Evolutionary conservation across 148 eudicot genomes (phyloP).

Genomic region (Rhododendron vialii): DNA sequence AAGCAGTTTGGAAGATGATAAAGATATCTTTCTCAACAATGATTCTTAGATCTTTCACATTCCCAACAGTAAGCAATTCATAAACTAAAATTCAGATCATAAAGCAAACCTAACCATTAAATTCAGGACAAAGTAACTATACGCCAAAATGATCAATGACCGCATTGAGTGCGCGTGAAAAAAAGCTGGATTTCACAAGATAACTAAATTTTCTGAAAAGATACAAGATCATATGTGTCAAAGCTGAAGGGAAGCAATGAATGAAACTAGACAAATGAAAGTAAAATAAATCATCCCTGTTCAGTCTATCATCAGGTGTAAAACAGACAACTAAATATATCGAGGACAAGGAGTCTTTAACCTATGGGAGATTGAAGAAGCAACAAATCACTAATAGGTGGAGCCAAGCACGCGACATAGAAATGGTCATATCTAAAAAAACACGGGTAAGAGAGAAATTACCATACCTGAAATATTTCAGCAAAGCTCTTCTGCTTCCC

Average conservation of each 20-base stretch:
- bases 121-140: neutral
- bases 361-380: neutral
- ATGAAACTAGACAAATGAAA: neutral
- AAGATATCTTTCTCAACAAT: neutral
- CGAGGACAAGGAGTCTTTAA: neutral
- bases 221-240: neutral
- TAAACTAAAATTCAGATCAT: neutral
- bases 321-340: neutral
- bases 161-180: neutral
- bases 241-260: neutral
- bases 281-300: neutral
- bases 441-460: neutral
- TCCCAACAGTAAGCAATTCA: neutral
- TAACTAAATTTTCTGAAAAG: neutral
- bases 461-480: conserved; percentile 86
- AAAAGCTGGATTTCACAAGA: neutral
- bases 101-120: neutral
- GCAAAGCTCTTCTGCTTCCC: conserved; percentile 90
- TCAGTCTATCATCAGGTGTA: neutral
- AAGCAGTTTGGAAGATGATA: neutral
- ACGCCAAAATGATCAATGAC: neutral
- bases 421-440: neutral
- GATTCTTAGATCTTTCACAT: neutral
- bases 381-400: neutral
- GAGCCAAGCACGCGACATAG: neutral